Conservation (phyloP, 805 yeast species). For the Tetrapisispora pingtungensis region DNA sequence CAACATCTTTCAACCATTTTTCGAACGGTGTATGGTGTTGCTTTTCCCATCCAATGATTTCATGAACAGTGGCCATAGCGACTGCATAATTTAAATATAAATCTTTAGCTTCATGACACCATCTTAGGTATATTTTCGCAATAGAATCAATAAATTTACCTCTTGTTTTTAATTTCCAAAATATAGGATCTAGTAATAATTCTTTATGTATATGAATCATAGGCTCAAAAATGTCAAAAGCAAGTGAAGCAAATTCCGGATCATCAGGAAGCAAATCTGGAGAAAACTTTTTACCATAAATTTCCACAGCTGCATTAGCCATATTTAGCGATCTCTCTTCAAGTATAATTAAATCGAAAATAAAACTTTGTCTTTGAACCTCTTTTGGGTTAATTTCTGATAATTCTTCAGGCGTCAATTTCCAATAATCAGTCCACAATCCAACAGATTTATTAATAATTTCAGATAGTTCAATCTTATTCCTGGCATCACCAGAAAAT, state of each 20-base stretch:
- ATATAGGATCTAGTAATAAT: conserved; percentile 46
- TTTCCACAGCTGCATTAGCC: conserved; percentile 52
- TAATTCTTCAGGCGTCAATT: conserved; percentile 44
- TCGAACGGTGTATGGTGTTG: conserved; percentile 38
- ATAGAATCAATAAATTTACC: conserved; percentile 60
- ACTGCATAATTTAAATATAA: conserved; percentile 52
- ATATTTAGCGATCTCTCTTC: conserved; percentile 64
- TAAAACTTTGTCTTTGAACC: conserved; percentile 59
- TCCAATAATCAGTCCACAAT: conserved; percentile 64
- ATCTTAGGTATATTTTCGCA: conserved; percentile 51
- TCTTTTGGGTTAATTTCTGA: conserved; percentile 40
- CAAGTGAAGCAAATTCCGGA: conserved; percentile 47
- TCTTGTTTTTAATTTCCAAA: conserved; percentile 45
- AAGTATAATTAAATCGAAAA: conserved; percentile 62
- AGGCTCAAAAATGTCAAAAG: conserved; percentile 47
- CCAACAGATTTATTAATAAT: conserved; percentile 30
- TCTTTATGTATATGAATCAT: conserved; percentile 47
- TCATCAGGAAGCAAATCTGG: conserved; percentile 40
- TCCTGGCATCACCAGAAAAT: conserved; percentile 7
- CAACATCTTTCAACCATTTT: conserved; percentile 45
- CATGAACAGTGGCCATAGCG: conserved; percentile 50
- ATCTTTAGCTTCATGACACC: conserved; percentile 50
- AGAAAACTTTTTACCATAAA: conserved; percentile 37
- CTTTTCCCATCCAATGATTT: conserved; percentile 40
- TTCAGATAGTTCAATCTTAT: conserved; percentile 27